phyloP scores from a whole-genome alignment of 345 rosid species.

The Triadica sebifera region DNA sequence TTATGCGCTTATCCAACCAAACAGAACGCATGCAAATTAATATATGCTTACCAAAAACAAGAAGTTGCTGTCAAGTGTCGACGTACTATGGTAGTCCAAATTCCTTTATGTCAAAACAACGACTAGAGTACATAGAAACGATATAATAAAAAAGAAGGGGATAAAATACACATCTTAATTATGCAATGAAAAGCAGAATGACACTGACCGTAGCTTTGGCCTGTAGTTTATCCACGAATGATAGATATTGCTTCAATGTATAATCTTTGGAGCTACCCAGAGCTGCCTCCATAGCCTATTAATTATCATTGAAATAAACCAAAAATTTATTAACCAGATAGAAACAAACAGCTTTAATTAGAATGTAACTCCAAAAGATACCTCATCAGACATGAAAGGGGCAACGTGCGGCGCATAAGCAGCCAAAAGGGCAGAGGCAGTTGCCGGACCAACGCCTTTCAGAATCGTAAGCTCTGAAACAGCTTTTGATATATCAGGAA shows the following conservation, averaged over 20 bases:
- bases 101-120: background rate
- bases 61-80: background rate
- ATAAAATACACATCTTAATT: background rate
- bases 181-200: constrained; percentile 12
- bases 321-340: background rate
- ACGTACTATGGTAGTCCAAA: background rate
- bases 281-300: constrained; percentile 74
- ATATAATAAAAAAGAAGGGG: background rate
- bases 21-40: background rate
- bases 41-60: background rate
- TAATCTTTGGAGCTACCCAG: constrained; percentile 73
- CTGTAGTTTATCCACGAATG: constrained; percentile 52
- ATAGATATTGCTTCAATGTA: constrained; percentile 64
- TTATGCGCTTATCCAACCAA: background rate
- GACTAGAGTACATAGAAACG: background rate
- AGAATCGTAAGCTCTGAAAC: constrained; percentile 67
- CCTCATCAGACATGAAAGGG: constrained; percentile 94
- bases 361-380: constrained; percentile 13
- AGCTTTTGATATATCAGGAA: constrained; percentile 72
- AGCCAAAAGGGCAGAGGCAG: constrained; percentile 84
- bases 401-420: constrained; percentile 77
- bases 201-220: constrained; percentile 56
- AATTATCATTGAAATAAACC: constrained; percentile 1
- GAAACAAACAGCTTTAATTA: background rate
- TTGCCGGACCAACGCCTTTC: constrained; percentile 93